Base-by-base conservation (phyloP, 2,329 filamentous ascomycete species). In the Orbilia ellipsospora region DNA sequence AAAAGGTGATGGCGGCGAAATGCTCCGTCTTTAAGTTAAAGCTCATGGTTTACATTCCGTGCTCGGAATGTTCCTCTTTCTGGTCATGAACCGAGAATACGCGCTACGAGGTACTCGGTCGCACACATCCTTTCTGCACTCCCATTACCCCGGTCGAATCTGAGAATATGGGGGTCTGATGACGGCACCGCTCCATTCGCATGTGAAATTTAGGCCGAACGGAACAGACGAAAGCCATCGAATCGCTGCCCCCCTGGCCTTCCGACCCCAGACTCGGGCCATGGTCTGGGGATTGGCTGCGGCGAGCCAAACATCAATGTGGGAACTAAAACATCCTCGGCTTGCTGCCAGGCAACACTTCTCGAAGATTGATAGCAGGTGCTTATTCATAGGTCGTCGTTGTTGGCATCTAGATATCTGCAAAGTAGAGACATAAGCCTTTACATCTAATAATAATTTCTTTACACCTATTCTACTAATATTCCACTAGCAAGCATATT, bases 101-200 rank as follows among this genome's bases (percentile, higher is more conserved):
- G 70, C 70, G 70, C 50, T 68, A 74, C 70, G 70, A 74, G 70
- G 50, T 54, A 67, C 62, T 75, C 72, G 72, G 72, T 68, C 55
- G 57, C 62, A 56, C 62, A 73, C 13, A 57, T 42, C 56, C 52
- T 45, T 20, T 13, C 28, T 4, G 23, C 15, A 8, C 18, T 36
- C 52, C 57, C 54, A 26, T 36, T 36, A 36, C 31, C 31, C 31
- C 5, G 31, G 45, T 40, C 13, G 10, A 8, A 31, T 18, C 51
- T 20, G 42, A 45, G 31, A n/a, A 42, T 16, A n/a, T 2, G 61
- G 50, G 61, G 62, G 56, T 62, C 69, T 48, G 50, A 65, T 73
- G 69, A 73, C 69, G 69, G 68, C 57, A 44, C 18, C n/a, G 26
- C 26, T 28, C 2, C 18, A 20, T 42, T 69, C 36, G 69, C 69